Base-by-base conservation (phyloP, 257 asterid genomes). In the Knoxia roxburghii region DNA sequence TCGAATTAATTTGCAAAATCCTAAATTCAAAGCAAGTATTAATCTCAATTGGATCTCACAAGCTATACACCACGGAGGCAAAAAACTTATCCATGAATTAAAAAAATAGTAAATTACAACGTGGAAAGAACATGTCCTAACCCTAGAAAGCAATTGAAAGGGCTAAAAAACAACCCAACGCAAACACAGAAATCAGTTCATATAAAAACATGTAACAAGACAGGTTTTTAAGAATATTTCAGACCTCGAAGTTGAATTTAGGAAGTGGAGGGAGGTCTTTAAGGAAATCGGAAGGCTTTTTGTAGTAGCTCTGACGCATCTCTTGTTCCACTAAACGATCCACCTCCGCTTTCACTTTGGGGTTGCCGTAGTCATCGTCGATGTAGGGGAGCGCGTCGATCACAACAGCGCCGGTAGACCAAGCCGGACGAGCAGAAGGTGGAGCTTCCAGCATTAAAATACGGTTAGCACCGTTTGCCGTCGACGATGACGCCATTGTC, bases 361-460 rank as follows among this genome's bases (percentile, higher is more conserved):
- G 91, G 76, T 90, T 74, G 58, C 91, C 95, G 76, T 90, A 94
- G 81, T 94, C 99, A 72, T 82, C 96, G 60, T 94, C 98, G 68
- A 94, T 89, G 84, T 94, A 94, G 48, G 99, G 99, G 46, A 94
- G 83, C 10, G 99, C 96, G 45, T 94, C 99, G 23, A 94, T 94
- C 29, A 90, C 72, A 64, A 76, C 86, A 6, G 84, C 83, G 7
- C 78, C 76, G 7, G 73, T 67, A 35, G 80, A 72, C 64, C 84
- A 80, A 2, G 84, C 74, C n/a, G 83, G 76, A 24, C 69, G 81
- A 70, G 62, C 65, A 49, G 76, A 79, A 37, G 93, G 91, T 50
- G 98, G 89, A 30, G 98, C 99, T 76, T 90, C 99, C 68, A 94
- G 93, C 96, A 90, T 87, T 60, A 90, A 82, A 59, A 87, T 46